Evolutionary conservation across 2,329 filamentous ascomycete species (phyloP), one percentile per base, ranked within the genome.

Genomic region (Albophoma yamanashiensis): DNA sequence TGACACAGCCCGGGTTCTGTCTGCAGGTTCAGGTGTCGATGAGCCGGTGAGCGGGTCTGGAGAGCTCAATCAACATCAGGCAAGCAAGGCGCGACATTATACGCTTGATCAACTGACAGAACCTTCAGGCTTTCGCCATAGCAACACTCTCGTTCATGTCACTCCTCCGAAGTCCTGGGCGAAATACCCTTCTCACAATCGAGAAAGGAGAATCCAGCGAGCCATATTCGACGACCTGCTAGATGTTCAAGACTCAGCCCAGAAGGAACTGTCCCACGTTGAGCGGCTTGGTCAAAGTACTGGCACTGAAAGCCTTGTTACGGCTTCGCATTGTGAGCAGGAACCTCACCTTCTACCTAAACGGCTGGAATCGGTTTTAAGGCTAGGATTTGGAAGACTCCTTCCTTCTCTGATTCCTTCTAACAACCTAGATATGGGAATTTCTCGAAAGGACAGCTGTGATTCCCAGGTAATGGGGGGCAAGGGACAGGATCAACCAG

Each of bases 121-220:
- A 11, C 20, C 20, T 15, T 7, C 31, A n/a, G 20, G 6, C 15
- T 34, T 17, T 34, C 22, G 42, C 36, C 22, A 47, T 52, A 52
- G 39, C 43, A 52, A 14, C 22, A 62, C 45, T 43, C 47, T 42
- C 22, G 63, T 55, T 38, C 57, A 61, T 39, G 50, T 42, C 43
- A 65, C 59, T 5, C 68, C 68, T 36, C 70, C 71, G 5, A 63
- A 62, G 17, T 68, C 73, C 9, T 76, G 74, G 74, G 64, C 73
- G 12, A 73, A 60, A 36, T 74, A 69, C 58, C 67, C 71, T 22
- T 73, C 73, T 3, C 65, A 70, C 39, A 69, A 65, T 4, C 66
- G 70, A 38, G 65, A 66, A 36, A 66, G 69, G 58, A 68, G 70
- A 43, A 70, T 55, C 12, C 50, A 25, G 38, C n/a, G 15, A n/a